Evolutionary conservation across 176 grass and related monocot species (phyloP).

Genomic region (Ensete glaucum): DNA sequence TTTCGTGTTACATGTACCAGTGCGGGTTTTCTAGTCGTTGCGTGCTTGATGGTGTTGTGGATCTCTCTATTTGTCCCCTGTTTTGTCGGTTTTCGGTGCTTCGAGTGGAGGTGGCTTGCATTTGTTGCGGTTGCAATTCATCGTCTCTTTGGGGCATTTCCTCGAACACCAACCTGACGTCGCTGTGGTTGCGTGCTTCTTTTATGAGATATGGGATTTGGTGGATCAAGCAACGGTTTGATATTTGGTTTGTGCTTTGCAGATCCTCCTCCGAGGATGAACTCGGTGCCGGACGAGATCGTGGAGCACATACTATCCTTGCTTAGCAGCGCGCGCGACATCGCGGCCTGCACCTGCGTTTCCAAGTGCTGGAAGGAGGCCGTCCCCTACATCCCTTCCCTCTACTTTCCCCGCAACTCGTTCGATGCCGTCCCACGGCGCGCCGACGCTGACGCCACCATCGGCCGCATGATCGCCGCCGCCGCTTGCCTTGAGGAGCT

Average conservation of each 20-base stretch:
- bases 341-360: constrained; percentile 67
- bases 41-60: no score
- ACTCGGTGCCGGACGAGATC: constrained; percentile 68
- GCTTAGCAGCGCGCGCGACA: constrained; percentile 69
- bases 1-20: no score
- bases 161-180: neutral
- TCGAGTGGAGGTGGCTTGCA: no score
- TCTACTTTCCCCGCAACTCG: constrained; percentile 78
- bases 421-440: constrained; percentile 29
- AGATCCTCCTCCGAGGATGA: constrained; percentile 27
- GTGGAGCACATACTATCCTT: constrained; percentile 70
- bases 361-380: constrained; percentile 71
- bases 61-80: no score
- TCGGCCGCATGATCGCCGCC: constrained; percentile 57
- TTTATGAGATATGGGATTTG: no score
- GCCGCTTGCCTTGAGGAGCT: constrained; percentile 54
- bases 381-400: constrained; percentile 69
- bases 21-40: no score
- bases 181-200: neutral
- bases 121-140: no score
- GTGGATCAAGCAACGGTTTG: no score
- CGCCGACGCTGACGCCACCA: constrained; percentile 43
- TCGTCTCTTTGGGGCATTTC: neutral
- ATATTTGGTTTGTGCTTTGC: no score
- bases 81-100: no score